phyloP scores from a whole-genome alignment of 352 stramenopile species.

The Globisporangium middletonii region DNA sequence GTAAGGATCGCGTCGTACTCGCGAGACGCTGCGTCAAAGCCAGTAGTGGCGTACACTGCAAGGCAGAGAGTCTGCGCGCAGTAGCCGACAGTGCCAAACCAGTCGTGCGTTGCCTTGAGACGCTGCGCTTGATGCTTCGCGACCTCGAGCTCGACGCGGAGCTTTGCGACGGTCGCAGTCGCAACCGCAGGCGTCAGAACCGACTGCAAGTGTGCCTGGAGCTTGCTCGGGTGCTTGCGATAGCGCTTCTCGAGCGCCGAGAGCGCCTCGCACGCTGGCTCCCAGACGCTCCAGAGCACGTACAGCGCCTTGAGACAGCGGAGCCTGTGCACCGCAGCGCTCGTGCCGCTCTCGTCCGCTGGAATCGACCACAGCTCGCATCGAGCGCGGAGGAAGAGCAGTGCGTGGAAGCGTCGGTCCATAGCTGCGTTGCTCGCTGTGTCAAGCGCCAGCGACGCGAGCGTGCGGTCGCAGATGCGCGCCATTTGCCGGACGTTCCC shows the following conservation, averaged over 20 bases:
- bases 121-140: conserved; percentile 18
- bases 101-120: conserved; percentile 1
- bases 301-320: conserved; percentile 20
- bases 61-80: conserved; percentile 64
- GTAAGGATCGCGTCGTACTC: conserved; percentile 32
- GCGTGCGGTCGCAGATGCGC: conserved; percentile 54
- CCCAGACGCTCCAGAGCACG: conserved; percentile 30
- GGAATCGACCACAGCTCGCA: conserved; percentile 22
- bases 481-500: conserved; percentile 35
- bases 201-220: conserved; percentile 15
- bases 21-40: conserved; percentile 41
- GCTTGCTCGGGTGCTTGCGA: conserved; percentile 17
- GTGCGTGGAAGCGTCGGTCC: conserved; percentile 33
- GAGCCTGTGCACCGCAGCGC: neutral
- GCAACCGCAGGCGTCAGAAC: conserved; percentile 16
- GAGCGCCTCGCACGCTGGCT: conserved; percentile 24
- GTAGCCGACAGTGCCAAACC: conserved; percentile 21
- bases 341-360: neutral
- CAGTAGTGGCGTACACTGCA: conserved; percentile 39
- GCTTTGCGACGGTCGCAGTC: conserved; percentile 25
- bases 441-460: conserved; percentile 20
- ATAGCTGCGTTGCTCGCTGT: conserved; percentile 1
- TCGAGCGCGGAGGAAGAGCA: conserved; percentile 45
- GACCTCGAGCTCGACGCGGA: conserved; percentile 37
- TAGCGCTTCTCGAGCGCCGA: conserved; percentile 30